Percentiles rank a stretch among this genome's conserved stretches.
phyloP scores from a whole-genome alignment of 2,329 filamentous ascomycete species.

The Alternaria angustiovoidea region DNA sequence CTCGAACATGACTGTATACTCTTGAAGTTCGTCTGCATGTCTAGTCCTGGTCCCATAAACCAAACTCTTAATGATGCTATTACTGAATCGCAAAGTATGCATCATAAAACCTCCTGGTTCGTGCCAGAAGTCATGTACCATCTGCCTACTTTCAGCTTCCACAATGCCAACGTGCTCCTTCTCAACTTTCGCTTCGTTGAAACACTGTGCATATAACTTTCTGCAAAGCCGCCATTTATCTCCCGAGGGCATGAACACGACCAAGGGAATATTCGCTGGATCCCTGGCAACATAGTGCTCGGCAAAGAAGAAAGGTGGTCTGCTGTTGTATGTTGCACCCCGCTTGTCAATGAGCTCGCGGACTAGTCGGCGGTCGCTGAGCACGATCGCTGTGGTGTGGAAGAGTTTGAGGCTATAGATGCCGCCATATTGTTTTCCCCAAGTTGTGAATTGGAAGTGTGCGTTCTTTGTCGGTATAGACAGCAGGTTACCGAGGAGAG shows the following conservation, averaged over 20 bases:
- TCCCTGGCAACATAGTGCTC: slow-evolving; percentile 52
- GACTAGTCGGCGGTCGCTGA: slow-evolving; percentile 11
- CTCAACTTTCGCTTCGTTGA: slow-evolving; percentile 55
- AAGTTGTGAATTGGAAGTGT: slow-evolving; percentile 35
- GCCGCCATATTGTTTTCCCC: slow-evolving; percentile 15
- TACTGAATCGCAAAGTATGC: slow-evolving; percentile 59
- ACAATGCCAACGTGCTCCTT: slow-evolving; percentile 54
- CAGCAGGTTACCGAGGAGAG: slow-evolving; percentile 12
- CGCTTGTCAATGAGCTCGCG: slow-evolving; percentile 17
- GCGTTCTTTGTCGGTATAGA: slow-evolving; percentile 6
- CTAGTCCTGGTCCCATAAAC: slow-evolving; percentile 1
- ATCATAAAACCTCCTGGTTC: slow-evolving; percentile 55
- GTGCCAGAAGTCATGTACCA: slow-evolving; percentile 56
- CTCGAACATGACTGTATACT: slow-evolving; percentile 44
- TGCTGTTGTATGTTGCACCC: slow-evolving; percentile 9
- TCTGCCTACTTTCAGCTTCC: slow-evolving; percentile 60
- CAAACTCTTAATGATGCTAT: slow-evolving; percentile 54
- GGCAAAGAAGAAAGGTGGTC: slow-evolving; percentile 6
- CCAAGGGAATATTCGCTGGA: slow-evolving; percentile 54
- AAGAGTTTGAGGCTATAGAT: slow-evolving; percentile 18
- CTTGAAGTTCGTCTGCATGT: not conserved
- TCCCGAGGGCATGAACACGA: slow-evolving; percentile 57
- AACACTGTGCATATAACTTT: not conserved
- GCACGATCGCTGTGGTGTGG: slow-evolving; percentile 9
- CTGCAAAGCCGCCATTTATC: slow-evolving; percentile 30